Conservation (phyloP, 164 flowering plant species). For the Macadamia tetraphylla region DNA sequence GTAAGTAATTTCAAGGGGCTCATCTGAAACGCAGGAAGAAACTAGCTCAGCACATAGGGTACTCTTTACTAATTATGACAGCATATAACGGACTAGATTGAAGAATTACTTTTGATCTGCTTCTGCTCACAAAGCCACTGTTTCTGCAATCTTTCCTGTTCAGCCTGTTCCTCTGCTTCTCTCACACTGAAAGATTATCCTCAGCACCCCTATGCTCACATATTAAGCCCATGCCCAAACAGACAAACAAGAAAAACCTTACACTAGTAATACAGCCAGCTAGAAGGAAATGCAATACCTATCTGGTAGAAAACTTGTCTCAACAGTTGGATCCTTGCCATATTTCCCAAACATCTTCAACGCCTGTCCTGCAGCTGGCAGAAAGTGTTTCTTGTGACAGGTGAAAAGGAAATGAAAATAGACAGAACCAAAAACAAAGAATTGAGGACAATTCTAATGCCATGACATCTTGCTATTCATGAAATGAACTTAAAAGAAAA, state of each 20-base stretch:
- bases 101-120: conserved; percentile 66
- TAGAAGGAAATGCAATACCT: conserved; percentile 49
- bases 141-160: conserved; percentile 75
- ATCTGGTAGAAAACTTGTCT: conserved; percentile 94
- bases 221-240: conserved; percentile 25
- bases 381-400: background rate
- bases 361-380: conserved; percentile 36
- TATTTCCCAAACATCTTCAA: conserved; percentile 42
- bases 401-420: too few species aligned
- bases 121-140: conserved; percentile 91
- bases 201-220: conserved; percentile 40
- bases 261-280: conserved; percentile 4
- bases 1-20: conserved; percentile 93
- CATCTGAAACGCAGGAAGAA: conserved; percentile 47
- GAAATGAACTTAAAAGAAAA: too few species aligned
- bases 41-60: conserved; percentile 10
- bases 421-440: too few species aligned
- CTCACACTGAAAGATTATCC: conserved; percentile 85
- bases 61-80: background rate
- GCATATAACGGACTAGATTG: background rate
- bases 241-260: background rate
- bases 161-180: conserved; percentile 99
- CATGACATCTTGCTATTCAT: too few species aligned
- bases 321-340: conserved; percentile 98
- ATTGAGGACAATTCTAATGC: too few species aligned